Base-by-base conservation (phyloP, 2,329 filamentous ascomycete species). In the Thielaviopsis cerberus region DNA sequence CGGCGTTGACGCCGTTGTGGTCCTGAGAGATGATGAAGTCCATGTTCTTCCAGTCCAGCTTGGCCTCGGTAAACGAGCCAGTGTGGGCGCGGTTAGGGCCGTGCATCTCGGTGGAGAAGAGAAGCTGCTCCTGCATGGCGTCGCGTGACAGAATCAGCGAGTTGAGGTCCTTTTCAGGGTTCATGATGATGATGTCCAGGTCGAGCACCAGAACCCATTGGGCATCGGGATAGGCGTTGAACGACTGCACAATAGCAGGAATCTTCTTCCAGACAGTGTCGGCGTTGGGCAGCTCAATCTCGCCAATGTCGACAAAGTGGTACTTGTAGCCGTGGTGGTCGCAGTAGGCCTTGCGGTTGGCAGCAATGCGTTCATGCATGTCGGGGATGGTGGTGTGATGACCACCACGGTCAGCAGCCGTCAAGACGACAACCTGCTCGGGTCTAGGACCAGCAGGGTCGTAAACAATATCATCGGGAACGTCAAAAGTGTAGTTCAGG, bases 1-100 rank as follows among this genome's bases (percentile, higher is more conserved):
- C 59, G n/a, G 59, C 59, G 24, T 61, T 61, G n/a, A 61, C 20
- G n/a, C 59, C 59, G 45, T 61, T 61, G 59, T 61, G 59, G 25
- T 61, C 59, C 53, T 61, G 59, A 1, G 59, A 53, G 30, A 61
- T 58, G 24, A 61, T 58, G 13, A 58, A 58, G 34, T 61, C 59
- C 30, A 56, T 58, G 34, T 61, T 58, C 48, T 61, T 58, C 55
- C 56, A 61, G n/a, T 61, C 56, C 27, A 61, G 50, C 26, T 23
- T 61, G 17, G 56, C 27, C 20, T 57, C 34, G 26, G 59, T 58
- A 48, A 50, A 61, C 11, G 54, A 45, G 24, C 59, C 59, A 2
- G 59, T 61, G 25, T 55, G 56, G 15, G 27, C 52, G 22, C 56
- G 56, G 15, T 55, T 15, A 20, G 55, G 15, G 23, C 55, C 53